These are phyloP conservation scores for Phialophora macrospora DNA, from an alignment of 2,329 filamentous ascomycete genomes.

Conservation along the genomic window DNA sequence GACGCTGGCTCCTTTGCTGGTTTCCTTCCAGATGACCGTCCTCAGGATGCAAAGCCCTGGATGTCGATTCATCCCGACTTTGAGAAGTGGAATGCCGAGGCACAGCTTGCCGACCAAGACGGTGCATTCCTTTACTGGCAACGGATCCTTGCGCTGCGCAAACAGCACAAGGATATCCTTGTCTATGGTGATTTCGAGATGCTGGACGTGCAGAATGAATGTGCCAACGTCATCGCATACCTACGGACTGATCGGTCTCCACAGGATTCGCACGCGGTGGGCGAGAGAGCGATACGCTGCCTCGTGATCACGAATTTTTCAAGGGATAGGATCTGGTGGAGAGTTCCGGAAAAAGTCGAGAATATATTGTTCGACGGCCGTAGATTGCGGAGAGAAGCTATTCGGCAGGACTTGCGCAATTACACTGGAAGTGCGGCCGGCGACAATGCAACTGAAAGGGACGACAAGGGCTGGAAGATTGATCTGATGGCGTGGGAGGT, in stretches of 20 bases:
- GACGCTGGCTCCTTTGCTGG: slow-evolving; percentile 58
- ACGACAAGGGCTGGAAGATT: slow-evolving; percentile 14
- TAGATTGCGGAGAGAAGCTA: slow-evolving; percentile 17
- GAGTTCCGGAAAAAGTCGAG: slow-evolving; percentile 19
- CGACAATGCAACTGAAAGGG: slow-evolving; percentile 14
- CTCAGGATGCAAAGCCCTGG: slow-evolving; percentile 53
- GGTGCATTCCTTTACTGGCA: slow-evolving; percentile 67
- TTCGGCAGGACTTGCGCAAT: slow-evolving; percentile 33
- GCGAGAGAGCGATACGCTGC: slow-evolving; percentile 12
- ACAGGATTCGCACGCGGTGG: not conserved
- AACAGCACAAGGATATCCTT: slow-evolving; percentile 62
- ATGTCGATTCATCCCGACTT: slow-evolving; percentile 65
- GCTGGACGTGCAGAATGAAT: slow-evolving; percentile 29
- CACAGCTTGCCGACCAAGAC: slow-evolving; percentile 53
- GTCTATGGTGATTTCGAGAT: slow-evolving; percentile 41
- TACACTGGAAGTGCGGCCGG: slow-evolving; percentile 27
- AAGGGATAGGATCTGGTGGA: slow-evolving; percentile 28
- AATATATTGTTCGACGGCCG: slow-evolving; percentile 24
- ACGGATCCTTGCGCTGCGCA: slow-evolving; percentile 59
- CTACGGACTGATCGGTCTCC: slow-evolving; percentile 26
- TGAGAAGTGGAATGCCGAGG: slow-evolving; percentile 60
- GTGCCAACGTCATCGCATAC: slow-evolving; percentile 26
- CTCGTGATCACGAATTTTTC: slow-evolving; percentile 35
- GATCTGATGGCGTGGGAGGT: slow-evolving; percentile 16
- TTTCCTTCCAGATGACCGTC: slow-evolving; percentile 54